phyloP scores from a whole-genome alignment of 1,139 yeast species.

The Sporopachydermia cereana region DNA sequence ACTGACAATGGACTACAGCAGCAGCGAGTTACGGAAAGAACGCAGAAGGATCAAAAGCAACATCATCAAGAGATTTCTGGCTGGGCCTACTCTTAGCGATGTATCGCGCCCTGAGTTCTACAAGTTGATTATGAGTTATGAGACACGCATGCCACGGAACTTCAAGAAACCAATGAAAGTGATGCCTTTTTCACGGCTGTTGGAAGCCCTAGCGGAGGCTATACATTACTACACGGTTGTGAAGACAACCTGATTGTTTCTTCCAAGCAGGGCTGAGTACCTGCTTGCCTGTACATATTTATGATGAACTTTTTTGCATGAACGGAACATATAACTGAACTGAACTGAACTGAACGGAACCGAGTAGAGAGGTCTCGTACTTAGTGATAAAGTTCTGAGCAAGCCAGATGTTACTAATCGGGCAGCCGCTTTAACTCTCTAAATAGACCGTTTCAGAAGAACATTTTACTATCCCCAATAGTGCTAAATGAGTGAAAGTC shows the following conservation, averaged over 20 bases:
- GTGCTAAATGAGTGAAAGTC: too few relatives aligned
- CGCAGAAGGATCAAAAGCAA: slow-evolving; percentile 5
- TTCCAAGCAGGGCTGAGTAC: too few relatives aligned
- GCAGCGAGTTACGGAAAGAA: background rate
- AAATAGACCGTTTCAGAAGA: too few relatives aligned
- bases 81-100: background rate
- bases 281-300: too few relatives aligned
- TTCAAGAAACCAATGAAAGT: slow-evolving; percentile 58
- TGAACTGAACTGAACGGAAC: too few relatives aligned
- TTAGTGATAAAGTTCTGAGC: too few relatives aligned
- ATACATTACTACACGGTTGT: slow-evolving; percentile 3
- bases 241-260: background rate
- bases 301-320: too few relatives aligned
- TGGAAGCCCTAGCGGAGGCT: slow-evolving; percentile 4
- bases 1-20: background rate
- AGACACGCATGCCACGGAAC: slow-evolving; percentile 47
- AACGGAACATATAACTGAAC: too few relatives aligned
- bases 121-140: slow-evolving; percentile 46
- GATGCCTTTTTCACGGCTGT: slow-evolving; percentile 45
- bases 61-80: background rate
- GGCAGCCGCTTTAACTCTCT: too few relatives aligned
- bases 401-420: too few relatives aligned
- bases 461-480: too few relatives aligned
- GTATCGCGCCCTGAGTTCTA: background rate
- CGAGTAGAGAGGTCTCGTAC: too few relatives aligned